Base-by-base conservation (phyloP, 257 asterid species). In the Scutellaria barbata region DNA sequence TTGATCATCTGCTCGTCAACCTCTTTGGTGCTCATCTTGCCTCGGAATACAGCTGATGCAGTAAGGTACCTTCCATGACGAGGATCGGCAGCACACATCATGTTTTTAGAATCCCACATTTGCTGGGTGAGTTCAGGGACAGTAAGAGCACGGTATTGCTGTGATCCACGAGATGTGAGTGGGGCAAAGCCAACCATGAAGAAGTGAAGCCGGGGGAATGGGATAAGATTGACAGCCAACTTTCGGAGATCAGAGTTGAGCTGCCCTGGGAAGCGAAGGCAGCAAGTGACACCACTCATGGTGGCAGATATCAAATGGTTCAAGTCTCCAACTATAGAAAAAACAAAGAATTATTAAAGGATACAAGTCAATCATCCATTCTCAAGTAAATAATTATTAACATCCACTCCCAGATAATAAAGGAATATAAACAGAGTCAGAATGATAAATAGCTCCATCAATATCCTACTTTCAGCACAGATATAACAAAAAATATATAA, bases 271-370 rank as follows among this genome's bases (percentile, higher is more conserved):
- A 82, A 82, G 14, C 86, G 86, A 35, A 82, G 86, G 77, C 86
- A 82, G 82, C 86, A 82, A n/a, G 86, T 82, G 74, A 82, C 86
- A 45, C 86, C 86, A 50, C 84, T 79, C 87, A 83, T 80, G 65
- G 87, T 83, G 22, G 87, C 87, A 63, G 87, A 83, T 74, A 82
- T 82, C 69, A 82, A 72, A 69, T 82, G 87, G 79, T 83, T 83
- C 77, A 83, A 54, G 77, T 83, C 87, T 51, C 87, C 87, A 73
- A 78, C 82, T 78, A 54, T 5, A 12, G 22, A 17, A 12, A 5
- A 33, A 10, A 48, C 9, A 68, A 16, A 11, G 39, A 10, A 37
- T 48, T 42, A 72, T 46, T 10, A n/a, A 33, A 14, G 7, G 25
- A 69, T 53, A 10, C 7, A 52, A 43, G 4, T 20, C 25, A 37